Base-by-base conservation (phyloP, 192 early-diverging fungal genomes). In the Pilaira anomala region DNA sequence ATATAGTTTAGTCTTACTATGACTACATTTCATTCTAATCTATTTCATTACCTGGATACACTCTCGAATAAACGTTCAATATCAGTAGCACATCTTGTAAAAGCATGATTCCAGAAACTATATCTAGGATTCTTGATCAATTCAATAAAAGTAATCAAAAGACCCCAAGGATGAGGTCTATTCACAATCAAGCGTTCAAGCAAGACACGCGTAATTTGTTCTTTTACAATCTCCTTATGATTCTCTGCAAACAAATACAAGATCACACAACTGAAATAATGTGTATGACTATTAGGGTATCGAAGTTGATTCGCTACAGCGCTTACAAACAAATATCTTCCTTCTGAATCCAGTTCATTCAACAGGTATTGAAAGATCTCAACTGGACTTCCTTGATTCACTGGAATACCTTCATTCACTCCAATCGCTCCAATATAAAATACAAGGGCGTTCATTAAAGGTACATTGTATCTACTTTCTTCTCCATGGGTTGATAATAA, bases 111-210 rank as follows among this genome's bases (percentile, higher is more conserved):
- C 80, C 83, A 82, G 69, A 85, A 85, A 48, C 76, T 73, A 58
- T 85, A 85, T 2, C 76, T 61, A 18, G 89, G 90, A 74, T 98
- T 96, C 66, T 92, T 90, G 76, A 98, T 91, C 66, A 98, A 74
- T 75, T 98, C 96, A 59, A 97, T 98, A 67, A 98, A 93, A 19
- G 96, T 98, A n/a, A 98, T 93, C 65, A 98, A 76, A 61, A 98
- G 80, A 9, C 96, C 96, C 89, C 95, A 97, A 53, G 96, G 96
- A 78, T 96, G 93, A 16, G 96, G 96, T 48, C 95, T 82, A 77
- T 94, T 96, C 19, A 94, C 96, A 66, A 98, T 88, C 36, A 97
- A 77, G 40, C 96, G 85, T 80, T 98, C 96, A 56, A 97, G 76
- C 52, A 98, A 78, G 7, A 97, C 96, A 13, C 96, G 76, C n/a